Conservation (phyloP, 2,329 filamentous ascomycete genomes). For the Cordyceps javanica region DNA sequence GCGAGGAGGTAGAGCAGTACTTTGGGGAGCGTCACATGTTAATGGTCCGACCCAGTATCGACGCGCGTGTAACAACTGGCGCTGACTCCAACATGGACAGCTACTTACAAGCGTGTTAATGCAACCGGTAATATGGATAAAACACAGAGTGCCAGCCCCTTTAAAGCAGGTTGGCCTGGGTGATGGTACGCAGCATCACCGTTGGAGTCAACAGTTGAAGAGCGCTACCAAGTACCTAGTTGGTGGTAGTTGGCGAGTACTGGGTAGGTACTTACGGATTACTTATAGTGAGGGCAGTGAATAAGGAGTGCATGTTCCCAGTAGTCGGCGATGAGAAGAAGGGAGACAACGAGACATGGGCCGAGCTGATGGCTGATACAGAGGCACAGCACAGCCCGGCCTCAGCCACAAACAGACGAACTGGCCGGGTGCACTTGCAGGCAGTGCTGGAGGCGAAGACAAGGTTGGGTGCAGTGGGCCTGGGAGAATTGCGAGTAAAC, state of each 20-base stretch:
- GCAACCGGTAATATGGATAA: background rate
- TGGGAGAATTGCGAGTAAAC: no score
- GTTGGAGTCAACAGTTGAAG: no score
- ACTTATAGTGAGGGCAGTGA: no score
- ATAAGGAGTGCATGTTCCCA: no score
- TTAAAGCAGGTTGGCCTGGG: no score
- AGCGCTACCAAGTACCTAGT: no score
- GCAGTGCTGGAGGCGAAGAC: background rate
- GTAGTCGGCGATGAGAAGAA: no score
- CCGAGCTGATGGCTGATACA: background rate
- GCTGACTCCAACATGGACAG: background rate
- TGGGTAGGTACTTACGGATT: no score
- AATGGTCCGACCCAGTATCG: background rate
- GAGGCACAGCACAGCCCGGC: constrained; percentile 5
- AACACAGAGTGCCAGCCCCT: background rate
- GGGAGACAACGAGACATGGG: background rate
- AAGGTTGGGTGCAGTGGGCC: background rate
- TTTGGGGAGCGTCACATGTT: background rate
- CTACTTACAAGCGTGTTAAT: background rate
- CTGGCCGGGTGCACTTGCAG: background rate
- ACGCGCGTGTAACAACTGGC: no score
- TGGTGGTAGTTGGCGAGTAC: no score
- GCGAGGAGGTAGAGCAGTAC: background rate
- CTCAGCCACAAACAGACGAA: constrained; percentile 1
- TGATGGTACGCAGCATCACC: background rate